Evolutionary conservation across 75 land plant genomes (phyloP), one percentile per base, ranked within the genome.

Genomic region (Cunninghamia lanceolata): DNA sequence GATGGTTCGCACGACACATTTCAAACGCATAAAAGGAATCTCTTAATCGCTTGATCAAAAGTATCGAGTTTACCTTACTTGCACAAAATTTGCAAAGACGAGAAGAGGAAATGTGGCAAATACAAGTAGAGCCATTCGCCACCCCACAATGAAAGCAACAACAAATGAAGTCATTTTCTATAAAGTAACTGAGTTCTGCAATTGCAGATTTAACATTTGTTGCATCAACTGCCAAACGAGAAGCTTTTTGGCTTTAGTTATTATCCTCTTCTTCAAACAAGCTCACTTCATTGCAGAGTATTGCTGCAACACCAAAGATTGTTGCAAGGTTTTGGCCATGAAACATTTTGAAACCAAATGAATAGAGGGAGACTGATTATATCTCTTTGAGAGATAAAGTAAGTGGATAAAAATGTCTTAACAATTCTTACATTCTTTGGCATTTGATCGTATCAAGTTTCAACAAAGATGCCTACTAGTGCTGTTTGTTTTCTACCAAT

Each of bases 241-340:
- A 92, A 45, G 96, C 95, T 11, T 94, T 71, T 3, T 93, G 90
- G 87, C 95, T 91, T 28, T 93, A 95, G 85, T 94, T 96, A 92
- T 94, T 91, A 82, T 93, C 94, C n/a, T 96, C 96, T 35, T 92
- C 91, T 80, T 96, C 98, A 84, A 96, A 96, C 96, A 96, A 96
- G 63, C 98, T 93, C n/a, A 96, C 95, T 88, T 96, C 98, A 91
- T 94, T 93, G 89, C 93, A 88, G 54, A 94, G 50, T 28, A 96
- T 94, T 46, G 96, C 94, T 94, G 91, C 85, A 89, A 85, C 85
- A 84, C 40, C 34, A 82, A 30, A 43, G 14, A 50, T n/a, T 40
- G 39, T 30, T 82, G 36, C 35, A 1, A 75, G 38, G 39, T 35
- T 36, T 75, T 75, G 38, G 14, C 3, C 2, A 35, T 15, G 17